These are phyloP conservation scores for Gremmenia infestans DNA, from an alignment of 2,329 filamentous ascomycete genomes.

Conservation along the genomic window DNA sequence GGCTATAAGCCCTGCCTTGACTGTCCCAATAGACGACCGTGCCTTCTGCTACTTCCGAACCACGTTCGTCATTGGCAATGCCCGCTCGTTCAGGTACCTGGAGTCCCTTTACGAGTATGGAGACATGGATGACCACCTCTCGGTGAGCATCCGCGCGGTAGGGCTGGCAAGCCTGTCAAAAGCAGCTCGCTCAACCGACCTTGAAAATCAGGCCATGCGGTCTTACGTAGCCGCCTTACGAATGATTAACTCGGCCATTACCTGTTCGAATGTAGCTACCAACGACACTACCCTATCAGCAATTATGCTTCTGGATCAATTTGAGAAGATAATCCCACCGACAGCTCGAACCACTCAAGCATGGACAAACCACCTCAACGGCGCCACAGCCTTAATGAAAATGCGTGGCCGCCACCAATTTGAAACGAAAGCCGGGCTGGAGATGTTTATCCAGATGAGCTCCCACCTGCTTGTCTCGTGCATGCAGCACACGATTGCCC, in stretches of 20 bases:
- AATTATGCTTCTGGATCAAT: slow-evolving; percentile 47
- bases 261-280: slow-evolving; percentile 40
- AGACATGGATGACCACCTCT: neutral
- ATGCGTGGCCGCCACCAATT: slow-evolving; percentile 45
- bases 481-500: slow-evolving; percentile 43
- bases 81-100: slow-evolving; percentile 2
- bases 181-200: slow-evolving; percentile 25
- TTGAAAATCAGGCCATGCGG: slow-evolving; percentile 42
- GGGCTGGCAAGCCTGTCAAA: slow-evolving; percentile 47
- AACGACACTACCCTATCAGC: slow-evolving; percentile 49
- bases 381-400: slow-evolving; percentile 43
- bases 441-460: slow-evolving; percentile 50
- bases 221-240: slow-evolving; percentile 45
- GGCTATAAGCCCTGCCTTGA: neutral
- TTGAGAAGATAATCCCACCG: slow-evolving; percentile 44
- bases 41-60: slow-evolving; percentile 4
- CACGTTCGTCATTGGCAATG: slow-evolving; percentile 2
- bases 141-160: slow-evolving; percentile 33
- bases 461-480: slow-evolving; percentile 46
- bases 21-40: neutral
- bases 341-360: slow-evolving; percentile 26
- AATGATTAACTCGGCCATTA: slow-evolving; percentile 42
- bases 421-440: slow-evolving; percentile 39
- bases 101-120: neutral
- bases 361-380: slow-evolving; percentile 48